Conservation (phyloP, 1,284 basidiomycete species). For the Kalmanozyma brasiliensis region DNA sequence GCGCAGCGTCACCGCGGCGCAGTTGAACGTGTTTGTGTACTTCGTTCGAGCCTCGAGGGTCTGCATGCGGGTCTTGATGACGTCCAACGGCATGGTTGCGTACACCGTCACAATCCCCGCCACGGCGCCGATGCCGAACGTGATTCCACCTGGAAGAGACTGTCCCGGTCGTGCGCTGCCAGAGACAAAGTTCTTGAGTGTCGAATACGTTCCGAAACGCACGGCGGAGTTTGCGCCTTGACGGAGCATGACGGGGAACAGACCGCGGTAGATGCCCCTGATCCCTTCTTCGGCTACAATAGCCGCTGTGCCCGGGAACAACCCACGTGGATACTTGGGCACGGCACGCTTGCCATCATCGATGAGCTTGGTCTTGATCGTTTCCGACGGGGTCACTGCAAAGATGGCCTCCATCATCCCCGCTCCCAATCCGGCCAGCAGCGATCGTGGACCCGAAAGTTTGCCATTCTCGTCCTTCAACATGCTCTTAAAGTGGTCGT, state of each 20-base stretch:
- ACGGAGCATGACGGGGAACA: conserved; percentile 95
- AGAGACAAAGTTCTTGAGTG: conserved; percentile 84
- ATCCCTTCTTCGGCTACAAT: conserved; percentile 87
- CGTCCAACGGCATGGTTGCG: conserved; percentile 70
- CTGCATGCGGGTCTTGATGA: conserved; percentile 98
- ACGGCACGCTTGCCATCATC: conserved; percentile 87
- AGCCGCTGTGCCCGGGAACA: conserved; percentile 82
- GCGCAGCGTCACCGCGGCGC: conserved; percentile 71
- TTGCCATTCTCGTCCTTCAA: conserved; percentile 75
- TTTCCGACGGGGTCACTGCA: conserved; percentile 96
- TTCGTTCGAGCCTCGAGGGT: conserved; percentile 82
- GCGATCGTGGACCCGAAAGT: conserved; percentile 35
- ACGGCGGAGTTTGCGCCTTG: conserved; percentile 97
- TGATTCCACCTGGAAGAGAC: conserved; percentile 84
- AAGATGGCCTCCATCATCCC: conserved; percentile 94
- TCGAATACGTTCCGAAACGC: conserved; percentile 94
- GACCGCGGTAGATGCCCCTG: conserved; percentile 84
- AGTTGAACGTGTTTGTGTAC: conserved; percentile 93
- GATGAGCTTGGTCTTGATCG: conserved; percentile 99
- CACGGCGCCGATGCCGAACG: conserved; percentile 91
- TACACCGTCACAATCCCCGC: conserved; percentile 94
- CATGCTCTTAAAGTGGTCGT: conserved; percentile 89
- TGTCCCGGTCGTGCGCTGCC: conserved; percentile 84
- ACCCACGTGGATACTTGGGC: conserved; percentile 83
- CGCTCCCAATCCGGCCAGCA: conserved; percentile 86